These are phyloP conservation scores for Yamadazyma diospyri DNA, from an alignment of 1,139 yeast species.

Conservation along the genomic window DNA sequence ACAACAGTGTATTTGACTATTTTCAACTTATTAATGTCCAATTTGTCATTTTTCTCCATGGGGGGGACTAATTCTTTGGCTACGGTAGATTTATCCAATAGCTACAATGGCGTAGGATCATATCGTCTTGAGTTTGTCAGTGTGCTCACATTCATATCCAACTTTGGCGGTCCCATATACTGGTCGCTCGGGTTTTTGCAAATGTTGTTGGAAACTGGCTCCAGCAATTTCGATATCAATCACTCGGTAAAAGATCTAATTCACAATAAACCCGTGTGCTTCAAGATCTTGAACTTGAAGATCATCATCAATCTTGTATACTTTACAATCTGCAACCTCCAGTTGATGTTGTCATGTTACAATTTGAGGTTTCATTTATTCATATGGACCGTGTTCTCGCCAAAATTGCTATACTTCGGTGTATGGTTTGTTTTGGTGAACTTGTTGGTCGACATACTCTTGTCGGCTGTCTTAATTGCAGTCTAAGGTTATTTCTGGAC, in stretches of 20 bases:
- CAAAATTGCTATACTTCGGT: constrained; percentile 76
- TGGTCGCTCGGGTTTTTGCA: constrained; percentile 66
- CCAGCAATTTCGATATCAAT: constrained; percentile 12
- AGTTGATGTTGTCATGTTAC: constrained; percentile 67
- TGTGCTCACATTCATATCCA: constrained; percentile 70
- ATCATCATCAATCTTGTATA: constrained; percentile 41
- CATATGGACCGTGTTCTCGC: constrained; percentile 97
- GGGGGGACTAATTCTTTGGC: constrained; percentile 94
- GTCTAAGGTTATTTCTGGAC: too few species aligned
- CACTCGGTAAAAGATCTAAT: constrained; percentile 12
- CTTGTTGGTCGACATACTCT: constrained; percentile 35
- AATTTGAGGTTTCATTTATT: constrained; percentile 79
- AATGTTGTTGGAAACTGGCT: constrained; percentile 35
- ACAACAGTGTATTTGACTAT: constrained; percentile 21
- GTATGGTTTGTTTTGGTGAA: constrained; percentile 68
- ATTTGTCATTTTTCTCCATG: constrained; percentile 76
- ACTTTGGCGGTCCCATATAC: constrained; percentile 80
- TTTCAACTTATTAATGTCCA: constrained; percentile 48
- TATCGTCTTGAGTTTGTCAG: constrained; percentile 79
- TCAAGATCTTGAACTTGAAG: constrained; percentile 30
- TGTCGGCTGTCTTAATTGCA: constrained; percentile 16
- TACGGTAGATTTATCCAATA: constrained; percentile 83
- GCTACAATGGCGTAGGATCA: constrained; percentile 78
- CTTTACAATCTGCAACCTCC: constrained; percentile 56
- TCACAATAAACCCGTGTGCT: constrained; percentile 9